A percentile compares a stretch with the other conserved stretches of the same genome.
phyloP scores from a whole-genome alignment of 306 rosid genomes.

The Begonia fuchsioides region DNA sequence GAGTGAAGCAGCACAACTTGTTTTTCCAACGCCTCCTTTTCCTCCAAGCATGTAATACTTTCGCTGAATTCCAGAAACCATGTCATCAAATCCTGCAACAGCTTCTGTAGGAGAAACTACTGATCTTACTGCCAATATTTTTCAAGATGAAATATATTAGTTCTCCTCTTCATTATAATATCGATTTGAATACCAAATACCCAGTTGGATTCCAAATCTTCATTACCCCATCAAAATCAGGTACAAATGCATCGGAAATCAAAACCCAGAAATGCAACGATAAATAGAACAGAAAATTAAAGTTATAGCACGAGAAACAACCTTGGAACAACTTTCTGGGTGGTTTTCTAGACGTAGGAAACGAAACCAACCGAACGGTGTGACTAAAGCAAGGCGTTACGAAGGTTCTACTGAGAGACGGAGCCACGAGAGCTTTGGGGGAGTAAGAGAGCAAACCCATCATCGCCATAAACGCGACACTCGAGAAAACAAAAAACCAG shows the following conservation, averaged over 20 bases:
- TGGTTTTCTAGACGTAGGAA: constrained; percentile 21
- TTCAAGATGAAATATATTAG: no score
- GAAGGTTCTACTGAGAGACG: constrained; percentile 4
- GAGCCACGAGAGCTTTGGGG: constrained; percentile 12
- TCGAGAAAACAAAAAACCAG: background rate
- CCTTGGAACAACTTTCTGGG: constrained; percentile 46
- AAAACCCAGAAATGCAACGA: background rate
- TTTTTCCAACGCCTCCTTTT: constrained; percentile 93
- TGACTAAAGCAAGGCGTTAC: constrained; percentile 9
- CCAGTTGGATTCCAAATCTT: no score
- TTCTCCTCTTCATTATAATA: no score
- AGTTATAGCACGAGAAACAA: constrained; percentile 6
- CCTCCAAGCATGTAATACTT: constrained; percentile 88
- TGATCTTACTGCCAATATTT: constrained; percentile 45
- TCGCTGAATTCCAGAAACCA: constrained; percentile 59
- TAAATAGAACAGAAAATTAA: background rate
- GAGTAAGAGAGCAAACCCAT: constrained; percentile 31
- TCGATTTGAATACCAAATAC: no score
- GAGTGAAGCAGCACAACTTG: constrained; percentile 81
- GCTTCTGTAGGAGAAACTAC: constrained; percentile 67
- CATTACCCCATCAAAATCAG: no score
- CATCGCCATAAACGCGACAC: constrained; percentile 24
- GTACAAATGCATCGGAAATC: no score
- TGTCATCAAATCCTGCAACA: constrained; percentile 66
- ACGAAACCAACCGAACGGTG: constrained; percentile 23